Conservation (phyloP, 176 grass and related monocot species). For the Oryza meridionalis region DNA sequence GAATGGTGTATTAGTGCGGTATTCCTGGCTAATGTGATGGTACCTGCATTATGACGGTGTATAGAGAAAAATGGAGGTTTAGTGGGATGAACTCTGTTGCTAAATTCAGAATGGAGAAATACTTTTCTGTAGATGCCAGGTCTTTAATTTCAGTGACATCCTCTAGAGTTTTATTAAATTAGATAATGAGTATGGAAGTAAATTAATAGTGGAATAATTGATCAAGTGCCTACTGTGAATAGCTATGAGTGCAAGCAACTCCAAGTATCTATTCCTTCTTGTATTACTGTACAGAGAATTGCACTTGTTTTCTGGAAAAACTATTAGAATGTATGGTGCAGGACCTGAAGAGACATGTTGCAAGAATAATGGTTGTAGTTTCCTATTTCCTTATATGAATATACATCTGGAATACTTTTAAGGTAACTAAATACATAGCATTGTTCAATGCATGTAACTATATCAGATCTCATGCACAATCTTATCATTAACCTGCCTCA, state of each 20-base stretch:
- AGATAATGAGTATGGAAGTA: not conserved
- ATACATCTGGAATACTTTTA: not conserved
- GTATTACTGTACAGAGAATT: not conserved
- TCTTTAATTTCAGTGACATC: not conserved
- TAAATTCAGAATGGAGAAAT: not conserved
- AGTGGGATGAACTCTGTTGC: not conserved
- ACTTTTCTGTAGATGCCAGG: not conserved
- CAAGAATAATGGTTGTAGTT: not conserved
- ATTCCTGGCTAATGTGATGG: not conserved
- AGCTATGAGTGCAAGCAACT: not conserved
- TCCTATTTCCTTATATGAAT: not conserved
- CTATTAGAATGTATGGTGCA: conserved; percentile 2
- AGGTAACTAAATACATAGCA: not conserved
- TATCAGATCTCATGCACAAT: not conserved
- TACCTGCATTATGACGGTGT: not conserved
- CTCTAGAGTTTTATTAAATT: not conserved
- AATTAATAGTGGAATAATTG: not conserved
- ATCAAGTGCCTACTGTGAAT: not conserved
- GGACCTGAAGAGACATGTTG: not conserved
- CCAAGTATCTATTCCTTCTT: not conserved
- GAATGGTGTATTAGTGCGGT: not conserved
- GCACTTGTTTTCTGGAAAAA: not conserved
- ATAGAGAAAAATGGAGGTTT: not conserved
- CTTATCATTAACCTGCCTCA: not conserved
- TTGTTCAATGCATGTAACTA: not conserved